These are phyloP conservation scores for Hirsutella rhossiliensis DNA, from an alignment of 2,329 filamentous ascomycete species.

Conservation along the genomic window DNA sequence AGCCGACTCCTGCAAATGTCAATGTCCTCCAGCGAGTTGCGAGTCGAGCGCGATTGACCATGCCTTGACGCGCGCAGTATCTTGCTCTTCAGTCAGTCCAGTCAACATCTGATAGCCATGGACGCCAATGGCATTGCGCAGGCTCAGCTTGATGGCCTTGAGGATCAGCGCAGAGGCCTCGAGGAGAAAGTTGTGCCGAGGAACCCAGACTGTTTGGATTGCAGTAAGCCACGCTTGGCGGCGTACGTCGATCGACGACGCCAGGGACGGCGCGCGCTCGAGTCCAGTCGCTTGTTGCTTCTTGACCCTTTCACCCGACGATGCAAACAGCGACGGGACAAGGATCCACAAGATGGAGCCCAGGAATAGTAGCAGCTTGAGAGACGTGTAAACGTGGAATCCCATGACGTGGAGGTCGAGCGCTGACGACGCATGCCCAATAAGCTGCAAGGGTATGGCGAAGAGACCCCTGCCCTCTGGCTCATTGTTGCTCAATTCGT, in stretches of 20 bases:
- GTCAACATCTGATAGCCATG: slow-evolving; percentile 68
- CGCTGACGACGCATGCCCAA: slow-evolving; percentile 34
- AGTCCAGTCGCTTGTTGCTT: slow-evolving; percentile 31
- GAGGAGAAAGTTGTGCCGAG: slow-evolving; percentile 73
- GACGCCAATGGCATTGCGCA: slow-evolving; percentile 66
- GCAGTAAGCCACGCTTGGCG: slow-evolving; percentile 88
- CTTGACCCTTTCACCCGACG: slow-evolving; percentile 36
- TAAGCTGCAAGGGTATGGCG: slow-evolving; percentile 47
- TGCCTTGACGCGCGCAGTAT: slow-evolving; percentile 74
- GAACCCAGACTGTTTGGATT: slow-evolving; percentile 85
- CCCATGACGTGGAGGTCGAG: slow-evolving; percentile 42
- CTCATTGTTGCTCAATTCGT: slow-evolving; percentile 51
- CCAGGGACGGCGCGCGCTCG: slow-evolving; percentile 54
- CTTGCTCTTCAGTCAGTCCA: slow-evolving; percentile 72
- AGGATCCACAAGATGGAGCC: slow-evolving; percentile 43
- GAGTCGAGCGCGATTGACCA: slow-evolving; percentile 92
- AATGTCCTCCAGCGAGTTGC: slow-evolving; percentile 79
- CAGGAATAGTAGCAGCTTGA: slow-evolving; percentile 40
- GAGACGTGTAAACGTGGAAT: slow-evolving; percentile 38
- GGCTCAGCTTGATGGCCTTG: slow-evolving; percentile 71
- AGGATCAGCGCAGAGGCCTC: slow-evolving; percentile 71
- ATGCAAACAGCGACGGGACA: slow-evolving; percentile 38
- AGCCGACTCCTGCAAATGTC: slow-evolving; percentile 83
- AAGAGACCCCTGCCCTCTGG: slow-evolving; percentile 56
- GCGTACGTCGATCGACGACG: slow-evolving; percentile 74